Evolutionary conservation across 2,329 filamentous ascomycete species (phyloP).

Genomic region (Plenodomus biglobosus): DNA sequence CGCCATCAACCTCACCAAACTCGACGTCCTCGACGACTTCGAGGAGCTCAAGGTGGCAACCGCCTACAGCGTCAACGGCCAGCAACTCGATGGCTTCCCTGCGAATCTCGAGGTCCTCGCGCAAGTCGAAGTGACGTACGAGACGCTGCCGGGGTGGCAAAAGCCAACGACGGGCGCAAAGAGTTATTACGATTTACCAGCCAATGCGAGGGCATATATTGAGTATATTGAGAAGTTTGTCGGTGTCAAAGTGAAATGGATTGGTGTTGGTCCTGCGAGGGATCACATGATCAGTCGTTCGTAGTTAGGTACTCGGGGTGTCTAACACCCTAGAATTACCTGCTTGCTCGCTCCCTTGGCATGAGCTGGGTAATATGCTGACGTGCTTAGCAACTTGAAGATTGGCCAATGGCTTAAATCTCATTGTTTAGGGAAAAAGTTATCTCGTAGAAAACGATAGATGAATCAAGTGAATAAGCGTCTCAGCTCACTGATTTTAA

Average conservation of each 20-base stretch:
- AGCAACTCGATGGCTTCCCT: constrained; percentile 64
- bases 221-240: constrained; percentile 68
- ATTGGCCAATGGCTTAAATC: too few relatives aligned
- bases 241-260: constrained; percentile 64
- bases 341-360: too few relatives aligned
- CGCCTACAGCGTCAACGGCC: constrained; percentile 64
- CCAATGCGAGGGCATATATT: constrained; percentile 66
- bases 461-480: too few relatives aligned
- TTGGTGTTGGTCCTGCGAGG: constrained; percentile 66
- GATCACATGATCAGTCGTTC: constrained; percentile 64
- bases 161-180: constrained; percentile 62
- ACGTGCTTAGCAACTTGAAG: too few relatives aligned
- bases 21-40: constrained; percentile 74
- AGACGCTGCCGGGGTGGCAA: constrained; percentile 71
- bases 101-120: constrained; percentile 62
- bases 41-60: constrained; percentile 72
- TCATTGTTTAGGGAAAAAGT: too few relatives aligned
- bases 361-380: too few relatives aligned
- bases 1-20: constrained; percentile 64
- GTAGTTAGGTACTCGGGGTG: too few relatives aligned
- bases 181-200: constrained; percentile 64
- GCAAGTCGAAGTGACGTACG: constrained; percentile 65
- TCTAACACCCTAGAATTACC: too few relatives aligned
- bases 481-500: too few relatives aligned
- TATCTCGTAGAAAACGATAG: too few relatives aligned